Percentiles rank a stretch among this genome's conserved stretches.
These are phyloP conservation scores for Exophiala oligosperma DNA, from an alignment of 2,329 filamentous ascomycete species.

Conservation along the genomic window DNA sequence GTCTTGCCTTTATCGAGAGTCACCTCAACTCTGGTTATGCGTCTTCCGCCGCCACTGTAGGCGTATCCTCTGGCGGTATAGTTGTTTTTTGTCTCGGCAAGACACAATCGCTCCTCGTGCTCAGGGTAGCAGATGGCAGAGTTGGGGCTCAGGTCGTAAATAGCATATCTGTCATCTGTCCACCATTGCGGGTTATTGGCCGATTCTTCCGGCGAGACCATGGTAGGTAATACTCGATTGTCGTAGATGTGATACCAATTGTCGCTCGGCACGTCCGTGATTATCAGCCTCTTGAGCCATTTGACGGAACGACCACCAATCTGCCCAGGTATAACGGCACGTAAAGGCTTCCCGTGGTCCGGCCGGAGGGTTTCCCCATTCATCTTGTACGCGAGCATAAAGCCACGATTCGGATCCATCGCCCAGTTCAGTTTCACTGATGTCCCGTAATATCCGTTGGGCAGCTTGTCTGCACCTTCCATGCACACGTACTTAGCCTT, in stretches of 20 bases:
- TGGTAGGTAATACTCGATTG: constrained; percentile 85
- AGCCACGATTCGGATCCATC: constrained; percentile 76
- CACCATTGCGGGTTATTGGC: constrained; percentile 73
- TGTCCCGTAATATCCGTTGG: constrained; percentile 87
- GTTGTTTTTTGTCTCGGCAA: constrained; percentile 49
- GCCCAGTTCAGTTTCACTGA: constrained; percentile 87
- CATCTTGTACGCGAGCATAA: constrained; percentile 88
- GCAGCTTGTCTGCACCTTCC: constrained; percentile 83
- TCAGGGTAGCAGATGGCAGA: constrained; percentile 78
- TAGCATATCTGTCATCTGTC: constrained; percentile 87
- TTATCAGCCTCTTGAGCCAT: constrained; percentile 79
- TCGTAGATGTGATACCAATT: constrained; percentile 98
- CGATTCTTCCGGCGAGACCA: constrained; percentile 77
- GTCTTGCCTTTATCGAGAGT: constrained; percentile 79
- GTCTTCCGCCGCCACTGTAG: constrained; percentile 82
- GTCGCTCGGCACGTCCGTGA: constrained; percentile 77
- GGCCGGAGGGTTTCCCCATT: constrained; percentile 78
- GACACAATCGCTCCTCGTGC: constrained; percentile 67
- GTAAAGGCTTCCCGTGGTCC: constrained; percentile 82
- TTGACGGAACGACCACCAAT: constrained; percentile 93
- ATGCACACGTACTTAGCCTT: constrained; percentile 83
- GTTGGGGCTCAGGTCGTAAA: constrained; percentile 88
- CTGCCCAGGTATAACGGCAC: constrained; percentile 83
- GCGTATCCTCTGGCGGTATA: constrained; percentile 80
- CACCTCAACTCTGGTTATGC: constrained; percentile 79